phyloP scores from a whole-genome alignment of 176 grass and related monocot genomes.

The Dactylis glomerata region DNA sequence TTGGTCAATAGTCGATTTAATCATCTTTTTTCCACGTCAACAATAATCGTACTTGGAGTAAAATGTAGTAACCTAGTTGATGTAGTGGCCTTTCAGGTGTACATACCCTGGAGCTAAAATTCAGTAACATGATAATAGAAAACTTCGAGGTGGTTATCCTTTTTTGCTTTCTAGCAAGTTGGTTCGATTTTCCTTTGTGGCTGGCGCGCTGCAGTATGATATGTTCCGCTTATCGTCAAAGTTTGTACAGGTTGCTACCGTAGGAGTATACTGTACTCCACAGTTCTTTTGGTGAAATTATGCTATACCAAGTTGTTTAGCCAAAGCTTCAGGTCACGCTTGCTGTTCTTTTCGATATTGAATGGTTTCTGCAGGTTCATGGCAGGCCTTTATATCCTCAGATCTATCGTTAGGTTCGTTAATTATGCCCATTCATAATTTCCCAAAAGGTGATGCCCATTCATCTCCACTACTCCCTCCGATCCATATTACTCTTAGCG shows the following conservation, averaged over 20 bases:
- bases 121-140: not conserved
- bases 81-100: no score
- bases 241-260: not conserved
- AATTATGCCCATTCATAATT: not conserved
- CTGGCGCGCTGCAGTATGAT: not conserved
- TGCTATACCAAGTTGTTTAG: not conserved
- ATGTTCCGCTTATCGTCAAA: not conserved
- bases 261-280: not conserved
- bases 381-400: not conserved
- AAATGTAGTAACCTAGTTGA: no score
- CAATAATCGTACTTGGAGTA: no score
- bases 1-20: not conserved
- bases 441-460: not conserved
- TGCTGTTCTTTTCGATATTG: not conserved
- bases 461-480: no score
- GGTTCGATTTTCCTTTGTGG: not conserved
- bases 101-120: not conserved
- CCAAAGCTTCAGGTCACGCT: not conserved
- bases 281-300: not conserved
- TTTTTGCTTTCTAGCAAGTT: not conserved
- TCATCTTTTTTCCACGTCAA: no score
- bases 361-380: not conserved
- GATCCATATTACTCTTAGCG: no score
- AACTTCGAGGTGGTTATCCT: not conserved
- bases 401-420: not conserved